A percentile compares a stretch with the other conserved stretches of the same genome.
Evolutionary conservation across 164 flowering plant species (phyloP).

Genomic region (Litsea cubeba): DNA sequence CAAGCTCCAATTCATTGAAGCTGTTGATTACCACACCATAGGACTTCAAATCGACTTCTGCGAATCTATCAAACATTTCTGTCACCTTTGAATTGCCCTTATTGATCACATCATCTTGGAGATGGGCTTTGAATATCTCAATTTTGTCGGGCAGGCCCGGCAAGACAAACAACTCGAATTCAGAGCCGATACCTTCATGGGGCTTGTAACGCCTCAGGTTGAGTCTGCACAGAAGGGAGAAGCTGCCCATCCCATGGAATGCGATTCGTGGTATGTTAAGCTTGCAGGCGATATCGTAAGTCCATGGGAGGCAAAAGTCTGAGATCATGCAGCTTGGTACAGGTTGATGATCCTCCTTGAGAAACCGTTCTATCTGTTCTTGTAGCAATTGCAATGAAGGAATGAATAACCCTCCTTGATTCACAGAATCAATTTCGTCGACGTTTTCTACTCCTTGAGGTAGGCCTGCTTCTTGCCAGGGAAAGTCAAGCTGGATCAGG

Average conservation of each 20-base stretch:
- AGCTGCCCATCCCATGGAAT: conserved; percentile 35
- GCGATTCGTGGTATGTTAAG: conserved; percentile 42
- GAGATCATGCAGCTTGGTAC: conserved; percentile 43
- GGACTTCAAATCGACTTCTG: conserved; percentile 21
- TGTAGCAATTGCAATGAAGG: conserved; percentile 25
- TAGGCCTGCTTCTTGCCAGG: conserved; percentile 33
- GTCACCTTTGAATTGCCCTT: not conserved
- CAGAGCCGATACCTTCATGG: conserved; percentile 17
- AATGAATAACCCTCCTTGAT: conserved; percentile 21
- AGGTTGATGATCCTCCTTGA: conserved; percentile 20
- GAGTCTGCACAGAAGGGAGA: conserved; percentile 20
- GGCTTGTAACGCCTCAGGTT: conserved; percentile 9
- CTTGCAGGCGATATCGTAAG: conserved; percentile 22
- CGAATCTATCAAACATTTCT: conserved; percentile 1
- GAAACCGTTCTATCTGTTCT: conserved; percentile 29
- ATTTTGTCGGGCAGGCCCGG: conserved; percentile 34
- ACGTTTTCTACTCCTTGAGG: conserved; percentile 50
- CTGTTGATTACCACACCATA: conserved; percentile 41
- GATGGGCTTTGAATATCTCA: conserved; percentile 26
- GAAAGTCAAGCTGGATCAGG: conserved; percentile 24
- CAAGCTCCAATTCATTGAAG: conserved; percentile 39
- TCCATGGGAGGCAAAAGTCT: conserved; percentile 39
- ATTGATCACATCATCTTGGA: conserved; percentile 2
- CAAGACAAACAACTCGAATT: conserved; percentile 27
- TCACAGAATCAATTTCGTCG: conserved; percentile 30